Evolutionary conservation across 495 filamentous ascomycete genomes (phyloP), one percentile per base, ranked within the genome.

Genomic region (Neurospora africana): DNA sequence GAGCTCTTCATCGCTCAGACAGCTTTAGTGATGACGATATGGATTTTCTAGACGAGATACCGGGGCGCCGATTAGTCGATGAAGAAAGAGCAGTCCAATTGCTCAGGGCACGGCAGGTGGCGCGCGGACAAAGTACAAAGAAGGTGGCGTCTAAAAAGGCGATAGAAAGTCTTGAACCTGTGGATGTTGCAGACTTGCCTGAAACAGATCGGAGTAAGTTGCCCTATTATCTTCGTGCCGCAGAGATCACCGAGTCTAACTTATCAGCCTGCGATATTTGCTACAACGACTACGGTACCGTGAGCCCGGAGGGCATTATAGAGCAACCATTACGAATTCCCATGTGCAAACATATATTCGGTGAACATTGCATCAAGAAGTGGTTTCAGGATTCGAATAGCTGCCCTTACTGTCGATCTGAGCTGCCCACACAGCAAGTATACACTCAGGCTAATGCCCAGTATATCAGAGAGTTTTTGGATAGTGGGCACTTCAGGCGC

Each of bases 381-480:
- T 89, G 87, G 87, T 84, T 88, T 68, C 79, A 87, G 61, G 87
- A 89, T 69, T 84, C 85, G 2, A 85, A 87, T 72, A 88, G 81
- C 70, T 89, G 87, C 74, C 87, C 87, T 0, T 87, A 87, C 73
- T 89, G 87, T 70, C 82, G 87, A 17, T 84, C 87, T 72, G 87
- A 87, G 71, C 80, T 89, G 13, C 86, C 81, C 17, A 87, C 87
- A 19, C 85, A 88, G 69, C 76, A 73, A 9, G 70, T 65, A 65
- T 65, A 65, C 30, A n/a, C 73, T 5, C 71, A 69, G 2, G 38
- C 73, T 36, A 67, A 40, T 27, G 33, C 68, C 27, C 75, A 74
- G 43, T 71, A 74, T 13, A 44, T 77, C 11, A 71, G 76, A 1
- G 72, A 76, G n/a, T 71, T 78, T 43, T 11, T 79, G n/a, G 72